Conservation (phyloP, 306 rosid species). For the Abrus pulchellus region DNA sequence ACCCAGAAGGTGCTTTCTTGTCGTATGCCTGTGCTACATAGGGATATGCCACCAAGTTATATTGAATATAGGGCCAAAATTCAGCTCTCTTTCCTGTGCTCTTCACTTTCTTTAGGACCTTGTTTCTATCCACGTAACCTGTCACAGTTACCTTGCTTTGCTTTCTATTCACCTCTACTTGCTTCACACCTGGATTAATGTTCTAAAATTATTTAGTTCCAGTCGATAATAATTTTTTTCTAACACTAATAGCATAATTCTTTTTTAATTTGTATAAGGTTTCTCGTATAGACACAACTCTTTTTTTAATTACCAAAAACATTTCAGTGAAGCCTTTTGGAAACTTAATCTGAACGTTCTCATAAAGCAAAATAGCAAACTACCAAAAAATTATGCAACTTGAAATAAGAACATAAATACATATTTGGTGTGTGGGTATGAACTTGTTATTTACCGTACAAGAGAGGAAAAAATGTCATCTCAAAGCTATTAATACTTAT, state of each 20-base stretch:
- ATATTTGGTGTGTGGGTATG: too few species aligned
- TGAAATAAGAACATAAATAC: too few species aligned
- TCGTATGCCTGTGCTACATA: conserved; percentile 86
- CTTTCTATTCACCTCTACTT: conserved; percentile 79
- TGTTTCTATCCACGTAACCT: conserved; percentile 85
- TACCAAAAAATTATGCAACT: too few species aligned
- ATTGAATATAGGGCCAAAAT: conserved; percentile 93
- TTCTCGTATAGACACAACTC: too few species aligned
- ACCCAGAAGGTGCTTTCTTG: conserved; percentile 91
- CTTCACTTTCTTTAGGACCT: conserved; percentile 78
- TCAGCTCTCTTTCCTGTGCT: conserved; percentile 92
- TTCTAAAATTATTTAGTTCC: not conserved
- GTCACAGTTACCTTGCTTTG: conserved; percentile 77
- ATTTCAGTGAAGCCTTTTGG: not conserved
- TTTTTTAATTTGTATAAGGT: too few species aligned
- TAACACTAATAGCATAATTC: too few species aligned
- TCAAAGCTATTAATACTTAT: too few species aligned
- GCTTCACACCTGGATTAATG: conserved; percentile 63
- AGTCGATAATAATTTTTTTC: not conserved
- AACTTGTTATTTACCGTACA: too few species aligned
- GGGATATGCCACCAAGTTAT: conserved; percentile 89
- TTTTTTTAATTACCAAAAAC: not conserved
- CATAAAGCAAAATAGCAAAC: too few species aligned
- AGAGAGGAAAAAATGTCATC: too few species aligned
- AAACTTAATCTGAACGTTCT: not conserved